Evolutionary conservation across 768 basidiomycete species (phyloP).

Genomic region (Lactarius vividus): DNA sequence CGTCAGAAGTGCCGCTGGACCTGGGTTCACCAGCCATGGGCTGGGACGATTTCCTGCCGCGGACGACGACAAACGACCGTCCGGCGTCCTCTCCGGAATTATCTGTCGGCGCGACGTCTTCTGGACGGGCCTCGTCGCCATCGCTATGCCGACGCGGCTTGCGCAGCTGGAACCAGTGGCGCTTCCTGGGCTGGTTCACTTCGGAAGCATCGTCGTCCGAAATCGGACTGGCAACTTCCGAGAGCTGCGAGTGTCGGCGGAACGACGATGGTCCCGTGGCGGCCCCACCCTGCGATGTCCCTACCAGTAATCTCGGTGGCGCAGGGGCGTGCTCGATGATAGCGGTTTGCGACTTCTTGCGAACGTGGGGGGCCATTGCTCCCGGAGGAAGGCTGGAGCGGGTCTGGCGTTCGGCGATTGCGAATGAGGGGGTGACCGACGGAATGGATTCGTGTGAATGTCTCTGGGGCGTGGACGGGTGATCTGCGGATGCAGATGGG

Average conservation of each 20-base stretch:
- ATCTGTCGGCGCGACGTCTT: background rate
- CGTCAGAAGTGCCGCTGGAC: background rate
- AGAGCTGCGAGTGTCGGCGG: slow-evolving; percentile 21
- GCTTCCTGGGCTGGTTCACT: slow-evolving; percentile 23
- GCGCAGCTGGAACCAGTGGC: slow-evolving; percentile 28
- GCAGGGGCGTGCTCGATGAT: slow-evolving; percentile 64
- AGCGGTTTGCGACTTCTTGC: slow-evolving; percentile 81
- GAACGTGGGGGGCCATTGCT: slow-evolving; percentile 65
- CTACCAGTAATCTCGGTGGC: background rate
- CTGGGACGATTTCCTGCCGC: slow-evolving; percentile 27
- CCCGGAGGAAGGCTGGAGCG: slow-evolving; percentile 51
- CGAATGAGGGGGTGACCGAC: slow-evolving; percentile 27
- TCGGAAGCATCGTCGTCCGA: slow-evolving; percentile 25
- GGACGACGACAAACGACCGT: slow-evolving; percentile 38
- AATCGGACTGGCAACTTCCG: slow-evolving; percentile 22
- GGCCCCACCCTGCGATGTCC: background rate
- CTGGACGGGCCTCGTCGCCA: slow-evolving; percentile 14
- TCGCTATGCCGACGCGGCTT: slow-evolving; percentile 27
- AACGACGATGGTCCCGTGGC: background rate
- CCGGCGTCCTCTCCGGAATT: slow-evolving; percentile 8
- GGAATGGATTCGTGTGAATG: slow-evolving; percentile 23
- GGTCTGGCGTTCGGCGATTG: slow-evolving; percentile 24
- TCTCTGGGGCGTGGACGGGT: slow-evolving; percentile 20
- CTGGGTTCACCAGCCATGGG: slow-evolving; percentile 1
- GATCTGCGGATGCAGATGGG: slow-evolving; percentile 65